phyloP scores from a whole-genome alignment of 192 early-diverging fungal species.

The Coemansia sp. region DNA sequence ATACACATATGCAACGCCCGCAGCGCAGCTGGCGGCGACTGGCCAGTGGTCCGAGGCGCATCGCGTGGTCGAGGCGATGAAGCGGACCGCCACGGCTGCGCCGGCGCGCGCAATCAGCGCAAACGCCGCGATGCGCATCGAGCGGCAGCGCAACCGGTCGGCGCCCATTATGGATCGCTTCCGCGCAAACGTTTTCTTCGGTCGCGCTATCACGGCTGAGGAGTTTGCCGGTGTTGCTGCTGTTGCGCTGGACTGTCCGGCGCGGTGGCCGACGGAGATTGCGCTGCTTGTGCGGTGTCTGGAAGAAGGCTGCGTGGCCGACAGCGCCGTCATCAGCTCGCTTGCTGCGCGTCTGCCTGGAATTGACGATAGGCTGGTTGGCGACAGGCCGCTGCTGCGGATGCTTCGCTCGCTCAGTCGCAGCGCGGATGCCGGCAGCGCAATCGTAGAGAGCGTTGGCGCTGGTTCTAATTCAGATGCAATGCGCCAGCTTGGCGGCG shows the following conservation, averaged over 20 bases:
- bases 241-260: conserved; percentile 22
- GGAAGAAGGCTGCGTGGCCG: conserved; percentile 24
- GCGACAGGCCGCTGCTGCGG: conserved; percentile 26
- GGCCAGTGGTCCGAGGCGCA: conserved; percentile 42
- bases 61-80: conserved; percentile 21
- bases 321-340: conserved; percentile 34
- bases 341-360: conserved; percentile 41
- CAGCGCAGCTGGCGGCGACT: conserved; percentile 18
- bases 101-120: conserved; percentile 7
- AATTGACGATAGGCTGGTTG: conserved; percentile 1
- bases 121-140: conserved; percentile 18
- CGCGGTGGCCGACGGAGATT: conserved; percentile 27
- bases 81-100: neutral
- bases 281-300: conserved; percentile 36
- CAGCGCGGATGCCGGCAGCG: neutral
- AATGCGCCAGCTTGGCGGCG: neutral
- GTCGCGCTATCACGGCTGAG: conserved; percentile 4
- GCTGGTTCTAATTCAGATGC: no score
- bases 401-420: neutral
- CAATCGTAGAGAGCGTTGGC: neutral
- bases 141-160: conserved; percentile 13
- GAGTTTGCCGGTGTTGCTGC: conserved; percentile 24
- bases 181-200: conserved; percentile 11
- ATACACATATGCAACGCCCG: conserved; percentile 23
- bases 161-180: conserved; percentile 24